Evolutionary conservation across 768 basidiomycete genomes (phyloP).

Genomic region (Psilocybe sp.): DNA sequence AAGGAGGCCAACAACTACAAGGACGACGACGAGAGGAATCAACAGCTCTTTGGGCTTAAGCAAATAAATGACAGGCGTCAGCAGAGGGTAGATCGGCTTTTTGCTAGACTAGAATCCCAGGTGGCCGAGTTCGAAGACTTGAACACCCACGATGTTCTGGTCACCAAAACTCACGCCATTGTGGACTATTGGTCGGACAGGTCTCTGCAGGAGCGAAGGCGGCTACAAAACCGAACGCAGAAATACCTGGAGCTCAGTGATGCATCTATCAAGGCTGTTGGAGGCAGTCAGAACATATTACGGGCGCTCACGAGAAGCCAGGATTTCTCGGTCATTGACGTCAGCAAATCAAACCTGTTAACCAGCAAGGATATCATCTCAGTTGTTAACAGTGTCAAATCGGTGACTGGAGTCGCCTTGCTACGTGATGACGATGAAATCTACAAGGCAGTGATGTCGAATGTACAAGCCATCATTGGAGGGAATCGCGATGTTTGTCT

Average conservation of each 20-base stretch:
- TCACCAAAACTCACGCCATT: not conserved
- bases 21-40: not conserved
- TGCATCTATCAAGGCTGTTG: not conserved
- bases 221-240: not conserved
- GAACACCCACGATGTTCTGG: not conserved
- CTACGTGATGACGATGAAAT: not conserved
- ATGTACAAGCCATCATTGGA: not conserved
- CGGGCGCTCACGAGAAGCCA: conserved; percentile 6
- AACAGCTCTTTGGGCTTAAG: not conserved
- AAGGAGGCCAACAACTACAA: not conserved
- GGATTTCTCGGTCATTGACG: conserved; percentile 2
- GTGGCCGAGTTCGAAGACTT: conserved; percentile 2
- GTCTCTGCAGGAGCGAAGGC: conserved; percentile 1
- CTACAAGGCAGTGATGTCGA: not conserved
- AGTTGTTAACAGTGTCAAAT: conserved; percentile 3
- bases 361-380: not conserved
- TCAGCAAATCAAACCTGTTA: not conserved
- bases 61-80: conserved; percentile 1
- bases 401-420: conserved; percentile 1
- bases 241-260: not conserved
- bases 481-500: not conserved
- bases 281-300: conserved; percentile 1
- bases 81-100: not conserved
- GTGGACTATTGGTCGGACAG: conserved; percentile 1
- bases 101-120: conserved; percentile 2